Percentiles rank a stretch among this genome's conserved stretches.
These are phyloP conservation scores for Phellinidium pouzarii DNA, from an alignment of 1,284 basidiomycete species.

Conservation along the genomic window DNA sequence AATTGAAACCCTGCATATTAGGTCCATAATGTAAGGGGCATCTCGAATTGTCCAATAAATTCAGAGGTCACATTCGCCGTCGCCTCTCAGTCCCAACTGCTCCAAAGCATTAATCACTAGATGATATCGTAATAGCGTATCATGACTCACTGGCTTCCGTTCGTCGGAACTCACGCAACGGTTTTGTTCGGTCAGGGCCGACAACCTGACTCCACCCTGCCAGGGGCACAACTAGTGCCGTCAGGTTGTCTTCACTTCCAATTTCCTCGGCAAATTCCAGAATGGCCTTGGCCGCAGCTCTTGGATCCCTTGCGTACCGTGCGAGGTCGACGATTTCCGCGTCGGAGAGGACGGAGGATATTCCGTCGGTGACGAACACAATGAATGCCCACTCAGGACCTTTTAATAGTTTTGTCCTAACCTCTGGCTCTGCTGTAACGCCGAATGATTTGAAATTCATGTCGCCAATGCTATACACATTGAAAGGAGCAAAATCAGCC, in stretches of 20 bases:
- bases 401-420: conserved; percentile 72
- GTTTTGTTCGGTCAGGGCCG: conserved; percentile 76
- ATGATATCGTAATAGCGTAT: not conserved
- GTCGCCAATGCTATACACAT: conserved; percentile 73
- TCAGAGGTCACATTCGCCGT: conserved; percentile 52
- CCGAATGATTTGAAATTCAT: conserved; percentile 85
- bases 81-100: conserved; percentile 64
- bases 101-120: conserved; percentile 7
- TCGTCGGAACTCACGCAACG: conserved; percentile 73
- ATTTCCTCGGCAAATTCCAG: conserved; percentile 87
- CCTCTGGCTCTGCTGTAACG: conserved; percentile 92
- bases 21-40: not conserved
- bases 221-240: conserved; percentile 88
- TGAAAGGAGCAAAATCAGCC: conserved; percentile 12
- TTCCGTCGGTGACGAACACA: conserved; percentile 83
- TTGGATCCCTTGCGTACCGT: conserved; percentile 65
- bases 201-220: conserved; percentile 83
- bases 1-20: no score
- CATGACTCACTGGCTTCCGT: conserved; percentile 54
- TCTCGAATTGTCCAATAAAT: conserved; percentile 1
- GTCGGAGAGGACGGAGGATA: conserved; percentile 87
- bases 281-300: conserved; percentile 76
- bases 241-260: conserved; percentile 88
- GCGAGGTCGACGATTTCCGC: conserved; percentile 93
- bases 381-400: conserved; percentile 75